Evolutionary conservation across 257 asterid species (phyloP), one percentile per base, ranked within the genome.

Genomic region (Echium plantagineum): DNA sequence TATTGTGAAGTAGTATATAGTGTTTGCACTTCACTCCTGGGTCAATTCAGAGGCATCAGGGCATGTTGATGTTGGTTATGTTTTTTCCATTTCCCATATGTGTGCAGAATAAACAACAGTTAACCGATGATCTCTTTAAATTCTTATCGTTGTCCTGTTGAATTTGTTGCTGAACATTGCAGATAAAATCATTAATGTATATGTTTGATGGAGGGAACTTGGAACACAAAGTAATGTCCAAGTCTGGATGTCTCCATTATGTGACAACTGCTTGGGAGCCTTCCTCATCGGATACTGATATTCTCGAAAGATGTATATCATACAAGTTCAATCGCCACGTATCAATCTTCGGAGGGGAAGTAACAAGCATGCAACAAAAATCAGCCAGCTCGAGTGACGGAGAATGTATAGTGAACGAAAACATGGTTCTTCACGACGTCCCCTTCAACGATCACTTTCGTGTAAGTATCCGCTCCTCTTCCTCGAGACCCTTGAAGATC

Each of bases 321-420:
- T 87, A 85, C 96, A 85, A 72, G 71, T 80, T 87, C 58, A 85
- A 78, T 66, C 87, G 83, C 1, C 77, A 69, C 26, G 59, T 90
- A 63, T 90, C 96, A 26, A 66, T 80, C 70, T 87, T 90, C 38
- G 95, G 94, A 21, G 96, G 89, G 21, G 95, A 85, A 68, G 96
- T 90, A 6, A 77, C 85, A 4, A 76, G 86, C 83, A 85, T 85
- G 1, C 96, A 87, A 68, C 86, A 76, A 26, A 87, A 82, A 64
- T 60, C 72, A 1, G 72, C 78, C 9, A 60, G 71, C 42, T 73
- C 84, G 18, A 52, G 74, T 17, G 70, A 74, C 15, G 58, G 58
- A 7, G 94, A 96, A 69, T 87, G 90, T 94, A 65, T 71, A 15
- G 73, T 90, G 47, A 76, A 66, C 22, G 96, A 87, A 83, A 74